Conservation (phyloP, 2,329 filamentous ascomycete genomes). For the Curvularia sp. region DNA sequence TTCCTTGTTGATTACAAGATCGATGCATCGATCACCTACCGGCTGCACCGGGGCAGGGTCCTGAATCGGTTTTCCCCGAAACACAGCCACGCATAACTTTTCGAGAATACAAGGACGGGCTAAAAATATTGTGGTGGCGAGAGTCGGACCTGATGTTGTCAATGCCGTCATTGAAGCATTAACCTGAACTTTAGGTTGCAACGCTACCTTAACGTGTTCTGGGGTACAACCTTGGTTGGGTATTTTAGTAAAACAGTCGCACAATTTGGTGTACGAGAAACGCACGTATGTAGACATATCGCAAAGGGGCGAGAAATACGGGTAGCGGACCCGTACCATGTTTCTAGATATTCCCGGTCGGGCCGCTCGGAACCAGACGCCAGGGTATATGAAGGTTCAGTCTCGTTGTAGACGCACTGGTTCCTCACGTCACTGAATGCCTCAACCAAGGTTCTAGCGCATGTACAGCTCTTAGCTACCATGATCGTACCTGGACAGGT, state of each 20-base stretch:
- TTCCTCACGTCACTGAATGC: not conserved
- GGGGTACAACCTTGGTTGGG: not conserved
- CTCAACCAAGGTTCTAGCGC: not conserved
- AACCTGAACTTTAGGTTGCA: not conserved
- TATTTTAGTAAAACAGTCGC: not conserved
- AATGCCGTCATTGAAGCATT: not conserved
- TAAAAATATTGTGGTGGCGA: not conserved
- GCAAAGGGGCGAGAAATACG: not conserved
- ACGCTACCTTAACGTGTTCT: not conserved
- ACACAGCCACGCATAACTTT: not conserved
- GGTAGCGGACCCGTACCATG: not conserved
- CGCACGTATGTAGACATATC: not conserved
- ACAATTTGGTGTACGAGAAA: not conserved
- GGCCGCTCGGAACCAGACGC: not conserved
- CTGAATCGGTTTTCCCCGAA: not conserved
- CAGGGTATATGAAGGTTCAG: not conserved
- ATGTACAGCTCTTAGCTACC: not conserved
- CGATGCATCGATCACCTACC: not conserved
- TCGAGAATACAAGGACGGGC: not conserved
- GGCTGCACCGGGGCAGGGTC: not conserved
- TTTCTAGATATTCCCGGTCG: not conserved
- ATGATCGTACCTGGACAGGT: not conserved
- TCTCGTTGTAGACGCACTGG: not conserved
- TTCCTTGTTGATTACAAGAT: slow-evolving; percentile 1
- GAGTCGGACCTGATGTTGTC: not conserved